phyloP scores from a whole-genome alignment of 352 stramenopile species.

The Phytophthora lateralis region DNA sequence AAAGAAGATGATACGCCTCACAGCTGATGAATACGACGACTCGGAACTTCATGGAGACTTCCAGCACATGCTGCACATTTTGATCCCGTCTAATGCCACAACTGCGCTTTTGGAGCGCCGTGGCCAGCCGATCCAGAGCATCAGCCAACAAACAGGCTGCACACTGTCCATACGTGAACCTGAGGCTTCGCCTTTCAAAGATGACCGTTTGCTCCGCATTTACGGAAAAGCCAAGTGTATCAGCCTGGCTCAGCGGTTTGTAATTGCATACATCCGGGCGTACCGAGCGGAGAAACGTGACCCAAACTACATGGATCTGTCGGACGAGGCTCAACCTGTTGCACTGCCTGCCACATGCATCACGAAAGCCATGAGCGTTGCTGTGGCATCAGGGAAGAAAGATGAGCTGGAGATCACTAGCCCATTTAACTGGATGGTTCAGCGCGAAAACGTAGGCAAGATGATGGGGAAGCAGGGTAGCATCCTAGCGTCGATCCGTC shows the following conservation, averaged over 20 bases:
- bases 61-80: constrained; percentile 62
- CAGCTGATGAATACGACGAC: constrained; percentile 60
- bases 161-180: constrained; percentile 59
- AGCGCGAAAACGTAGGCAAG: constrained; percentile 51
- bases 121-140: constrained; percentile 53
- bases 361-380: constrained; percentile 45
- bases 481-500: constrained; percentile 53
- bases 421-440: constrained; percentile 57
- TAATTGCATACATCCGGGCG: constrained; percentile 61
- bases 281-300: constrained; percentile 50
- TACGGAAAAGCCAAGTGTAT: constrained; percentile 65
- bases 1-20: constrained; percentile 29
- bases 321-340: constrained; percentile 24
- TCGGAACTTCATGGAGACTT: constrained; percentile 60
- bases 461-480: constrained; percentile 63
- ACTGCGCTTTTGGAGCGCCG: constrained; percentile 56
- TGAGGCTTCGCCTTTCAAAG: constrained; percentile 48
- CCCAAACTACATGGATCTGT: constrained; percentile 58
- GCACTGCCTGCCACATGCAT: constrained; percentile 45
- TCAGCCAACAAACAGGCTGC: constrained; percentile 53
- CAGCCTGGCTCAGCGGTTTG: constrained; percentile 61
- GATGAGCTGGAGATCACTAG: constrained; percentile 30
- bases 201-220: constrained; percentile 62
- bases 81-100: constrained; percentile 60
- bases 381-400: constrained; percentile 27